phyloP scores from a whole-genome alignment of 805 yeast genomes.

The Ogataea parapolymorpha region DNA sequence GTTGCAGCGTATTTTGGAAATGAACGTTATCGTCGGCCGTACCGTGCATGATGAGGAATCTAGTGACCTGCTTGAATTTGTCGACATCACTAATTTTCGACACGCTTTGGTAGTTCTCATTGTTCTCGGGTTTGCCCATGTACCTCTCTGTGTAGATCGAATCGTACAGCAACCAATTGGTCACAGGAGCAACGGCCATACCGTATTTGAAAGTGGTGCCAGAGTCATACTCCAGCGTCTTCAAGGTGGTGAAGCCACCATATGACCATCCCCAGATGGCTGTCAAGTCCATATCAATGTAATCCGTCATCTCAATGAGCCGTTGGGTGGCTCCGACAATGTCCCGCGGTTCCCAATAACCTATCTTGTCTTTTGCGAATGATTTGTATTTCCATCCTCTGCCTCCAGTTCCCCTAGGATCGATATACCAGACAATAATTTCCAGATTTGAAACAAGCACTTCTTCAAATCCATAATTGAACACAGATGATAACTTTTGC shows the following conservation, averaged over 20 bases:
- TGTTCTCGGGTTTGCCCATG: slow-evolving; percentile 54
- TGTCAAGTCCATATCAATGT: slow-evolving; percentile 50
- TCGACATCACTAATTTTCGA: slow-evolving; percentile 41
- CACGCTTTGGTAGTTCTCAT: slow-evolving; percentile 47
- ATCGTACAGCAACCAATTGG: slow-evolving; percentile 73
- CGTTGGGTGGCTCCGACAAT: slow-evolving; percentile 47
- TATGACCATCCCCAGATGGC: slow-evolving; percentile 90
- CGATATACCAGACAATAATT: slow-evolving; percentile 62
- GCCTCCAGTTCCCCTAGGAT: slow-evolving; percentile 83
- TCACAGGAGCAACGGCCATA: slow-evolving; percentile 83
- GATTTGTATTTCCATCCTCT: slow-evolving; percentile 65
- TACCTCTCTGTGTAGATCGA: slow-evolving; percentile 79
- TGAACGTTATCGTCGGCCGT: slow-evolving; percentile 86
- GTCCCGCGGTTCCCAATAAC: slow-evolving; percentile 77
- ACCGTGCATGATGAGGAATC: slow-evolving; percentile 75
- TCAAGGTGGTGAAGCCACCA: slow-evolving; percentile 76
- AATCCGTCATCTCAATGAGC: slow-evolving; percentile 44
- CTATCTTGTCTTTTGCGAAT: slow-evolving; percentile 55
- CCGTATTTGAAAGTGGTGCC: slow-evolving; percentile 68
- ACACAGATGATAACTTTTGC: slow-evolving; percentile 48
- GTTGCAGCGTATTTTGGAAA: slow-evolving; percentile 61
- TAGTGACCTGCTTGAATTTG: slow-evolving; percentile 43
- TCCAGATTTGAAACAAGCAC: slow-evolving; percentile 53
- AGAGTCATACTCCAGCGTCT: slow-evolving; percentile 65
- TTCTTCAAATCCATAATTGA: slow-evolving; percentile 54